A percentile compares a stretch with the other conserved stretches of the same genome.
phyloP scores from a whole-genome alignment of 1,284 basidiomycete genomes.

The Ceratobasidium sp. region DNA sequence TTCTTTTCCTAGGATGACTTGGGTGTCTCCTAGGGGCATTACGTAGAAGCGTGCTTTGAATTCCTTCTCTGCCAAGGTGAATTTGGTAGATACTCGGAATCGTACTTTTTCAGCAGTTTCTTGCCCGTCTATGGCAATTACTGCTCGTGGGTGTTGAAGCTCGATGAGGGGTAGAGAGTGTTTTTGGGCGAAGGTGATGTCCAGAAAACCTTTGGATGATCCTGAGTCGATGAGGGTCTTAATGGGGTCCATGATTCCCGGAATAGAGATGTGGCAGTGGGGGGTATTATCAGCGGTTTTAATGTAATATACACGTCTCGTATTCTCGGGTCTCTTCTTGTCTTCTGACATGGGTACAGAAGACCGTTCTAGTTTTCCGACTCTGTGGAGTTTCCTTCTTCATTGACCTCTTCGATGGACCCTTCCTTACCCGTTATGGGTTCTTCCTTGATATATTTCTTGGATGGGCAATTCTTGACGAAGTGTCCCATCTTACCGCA shows the following conservation, averaged over 20 bases:
- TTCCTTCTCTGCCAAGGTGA: not conserved
- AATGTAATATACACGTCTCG: not conserved
- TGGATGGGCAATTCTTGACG: no score
- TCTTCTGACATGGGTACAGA: not conserved
- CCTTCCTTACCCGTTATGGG: no score
- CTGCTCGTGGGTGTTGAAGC: not conserved
- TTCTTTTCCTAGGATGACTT: constrained; percentile 42
- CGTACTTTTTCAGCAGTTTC: not conserved
- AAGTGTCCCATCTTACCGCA: no score
- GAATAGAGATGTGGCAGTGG: not conserved
- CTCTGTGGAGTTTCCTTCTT: no score
- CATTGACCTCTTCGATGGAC: no score
- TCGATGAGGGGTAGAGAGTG: not conserved
- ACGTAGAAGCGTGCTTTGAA: not conserved
- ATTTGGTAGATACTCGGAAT: no score
- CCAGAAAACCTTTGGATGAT: not conserved
- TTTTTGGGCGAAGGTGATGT: not conserved
- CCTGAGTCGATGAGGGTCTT: not conserved
- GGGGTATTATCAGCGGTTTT: not conserved
- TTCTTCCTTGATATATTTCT: no score
- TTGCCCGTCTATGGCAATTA: not conserved
- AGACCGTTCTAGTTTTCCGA: not conserved
- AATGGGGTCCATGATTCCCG: not conserved
- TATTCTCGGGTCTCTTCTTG: not conserved
- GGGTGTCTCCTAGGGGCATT: constrained; percentile 4